phyloP scores from a whole-genome alignment of 2,329 filamentous ascomycete species.

The Nothomitra cinnamomea region DNA sequence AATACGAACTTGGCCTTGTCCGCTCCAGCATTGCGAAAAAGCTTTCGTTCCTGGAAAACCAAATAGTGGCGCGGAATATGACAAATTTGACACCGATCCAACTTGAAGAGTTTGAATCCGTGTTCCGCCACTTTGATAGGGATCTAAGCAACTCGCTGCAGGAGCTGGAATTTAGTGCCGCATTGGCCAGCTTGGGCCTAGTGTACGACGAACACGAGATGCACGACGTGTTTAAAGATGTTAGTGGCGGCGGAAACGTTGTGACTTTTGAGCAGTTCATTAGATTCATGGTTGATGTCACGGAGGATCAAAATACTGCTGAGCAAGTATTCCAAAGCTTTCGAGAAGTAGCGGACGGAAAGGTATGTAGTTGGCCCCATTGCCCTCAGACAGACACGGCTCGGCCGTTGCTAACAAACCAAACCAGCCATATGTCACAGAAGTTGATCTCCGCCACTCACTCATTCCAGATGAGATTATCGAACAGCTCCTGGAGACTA shows the following conservation, averaged over 20 bases:
- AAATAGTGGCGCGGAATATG: slow-evolving; percentile 96
- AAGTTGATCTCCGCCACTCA: slow-evolving; percentile 87
- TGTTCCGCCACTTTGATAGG: slow-evolving; percentile 94
- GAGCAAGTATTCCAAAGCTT: slow-evolving; percentile 98
- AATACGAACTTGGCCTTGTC: slow-evolving; percentile 83
- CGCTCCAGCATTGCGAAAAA: slow-evolving; percentile 91
- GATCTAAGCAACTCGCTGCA: slow-evolving; percentile 79
- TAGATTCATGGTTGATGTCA: slow-evolving; percentile 97
- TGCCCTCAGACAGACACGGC: not conserved
- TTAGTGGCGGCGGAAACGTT: slow-evolving; percentile 58
- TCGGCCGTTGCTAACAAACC: not conserved
- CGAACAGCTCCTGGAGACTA: slow-evolving; percentile 70
- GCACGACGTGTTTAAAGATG: slow-evolving; percentile 84
- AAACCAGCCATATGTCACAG: slow-evolving; percentile 72
- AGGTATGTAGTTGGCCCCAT: slow-evolving; percentile 29
- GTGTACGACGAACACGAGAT: slow-evolving; percentile 97
- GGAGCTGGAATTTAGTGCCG: slow-evolving; percentile 90
- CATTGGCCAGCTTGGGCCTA: slow-evolving; percentile 81
- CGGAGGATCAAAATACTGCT: slow-evolving; percentile 95
- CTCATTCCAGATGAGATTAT: slow-evolving; percentile 95
- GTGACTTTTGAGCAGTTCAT: slow-evolving; percentile 99
- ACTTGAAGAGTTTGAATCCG: slow-evolving; percentile 93
- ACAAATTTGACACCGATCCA: slow-evolving; percentile 97
- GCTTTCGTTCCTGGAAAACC: slow-evolving; percentile 89
- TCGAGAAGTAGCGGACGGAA: slow-evolving; percentile 91